Evolutionary conservation across 108 stramenopile genomes (phyloP).

Genomic region (Aureococcus anophagefferens): DNA sequence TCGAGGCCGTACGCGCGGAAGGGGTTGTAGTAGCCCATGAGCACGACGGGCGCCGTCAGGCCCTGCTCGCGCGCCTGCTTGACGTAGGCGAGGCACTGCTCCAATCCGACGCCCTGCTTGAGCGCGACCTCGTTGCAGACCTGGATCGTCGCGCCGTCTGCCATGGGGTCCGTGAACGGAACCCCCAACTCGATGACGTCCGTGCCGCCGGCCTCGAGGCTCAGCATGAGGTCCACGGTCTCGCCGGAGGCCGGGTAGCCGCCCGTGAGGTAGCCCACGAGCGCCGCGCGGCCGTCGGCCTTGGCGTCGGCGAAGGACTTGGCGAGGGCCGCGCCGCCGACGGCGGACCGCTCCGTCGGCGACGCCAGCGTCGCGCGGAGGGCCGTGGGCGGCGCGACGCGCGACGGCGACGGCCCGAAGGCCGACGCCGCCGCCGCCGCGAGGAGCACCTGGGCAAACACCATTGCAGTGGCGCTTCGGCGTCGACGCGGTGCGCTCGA

Average conservation of each 20-base stretch:
- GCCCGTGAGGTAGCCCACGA: conserved; percentile 16
- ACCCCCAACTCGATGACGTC: conserved; percentile 92
- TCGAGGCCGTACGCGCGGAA: conserved; percentile 88
- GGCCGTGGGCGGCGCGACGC: no score
- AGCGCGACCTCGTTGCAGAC: conserved; percentile 88
- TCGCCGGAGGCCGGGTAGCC: conserved; percentile 46
- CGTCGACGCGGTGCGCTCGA: no score
- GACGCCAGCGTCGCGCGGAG: no score
- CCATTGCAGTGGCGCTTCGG: no score
- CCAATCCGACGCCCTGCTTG: conserved; percentile 64
- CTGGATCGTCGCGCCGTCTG: conserved; percentile 94
- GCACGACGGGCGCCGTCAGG: conserved; percentile 88
- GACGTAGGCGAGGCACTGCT: conserved; percentile 73
- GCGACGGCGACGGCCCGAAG: no score
- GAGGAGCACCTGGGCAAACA: no score
- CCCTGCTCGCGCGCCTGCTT: conserved; percentile 71
- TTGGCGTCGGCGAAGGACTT: no score
- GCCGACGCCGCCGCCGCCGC: no score
- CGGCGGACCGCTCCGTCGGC: no score
- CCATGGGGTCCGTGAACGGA: conserved; percentile 98
- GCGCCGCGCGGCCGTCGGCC: not conserved
- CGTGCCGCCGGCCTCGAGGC: conserved; percentile 88
- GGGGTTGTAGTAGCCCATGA: conserved; percentile 98
- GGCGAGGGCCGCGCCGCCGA: no score
- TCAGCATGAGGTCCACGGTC: conserved; percentile 84